Conservation (phyloP, 345 rosid genomes). For the Passiflora organensis region DNA sequence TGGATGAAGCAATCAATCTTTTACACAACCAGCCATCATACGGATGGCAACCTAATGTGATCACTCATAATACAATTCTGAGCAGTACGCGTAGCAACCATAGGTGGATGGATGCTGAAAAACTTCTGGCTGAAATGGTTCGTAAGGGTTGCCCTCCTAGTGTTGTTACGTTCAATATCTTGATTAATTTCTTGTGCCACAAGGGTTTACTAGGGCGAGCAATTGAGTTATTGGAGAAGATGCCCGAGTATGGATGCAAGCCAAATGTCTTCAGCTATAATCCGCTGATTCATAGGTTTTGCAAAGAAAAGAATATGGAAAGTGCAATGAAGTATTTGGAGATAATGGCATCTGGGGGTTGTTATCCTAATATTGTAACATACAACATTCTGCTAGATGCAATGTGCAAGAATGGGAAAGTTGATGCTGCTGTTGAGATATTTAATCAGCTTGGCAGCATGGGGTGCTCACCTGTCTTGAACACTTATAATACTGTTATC, state of each 20-base stretch:
- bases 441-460: conserved; percentile 70
- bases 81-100: conserved; percentile 81
- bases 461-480: conserved; percentile 74
- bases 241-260: conserved; percentile 72
- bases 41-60: conserved; percentile 76
- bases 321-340: conserved; percentile 75
- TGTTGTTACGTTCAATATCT: conserved; percentile 80
- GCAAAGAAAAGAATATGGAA: conserved; percentile 87
- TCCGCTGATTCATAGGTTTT: conserved; percentile 76
- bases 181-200: conserved; percentile 82
- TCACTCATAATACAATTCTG: conserved; percentile 67
- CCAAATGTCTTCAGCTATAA: conserved; percentile 81
- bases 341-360: conserved; percentile 77
- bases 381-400: conserved; percentile 83
- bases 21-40: conserved; percentile 57
- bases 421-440: conserved; percentile 79
- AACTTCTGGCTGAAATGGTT: conserved; percentile 63
- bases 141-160: conserved; percentile 77
- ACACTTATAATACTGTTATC: conserved; percentile 81
- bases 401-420: conserved; percentile 79
- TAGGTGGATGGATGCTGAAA: conserved; percentile 91
- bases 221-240: conserved; percentile 73
- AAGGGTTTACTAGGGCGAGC: conserved; percentile 77
- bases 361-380: conserved; percentile 89
- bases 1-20: conserved; percentile 81